Percentiles rank a stretch among this genome's conserved stretches.
Evolutionary conservation across 345 rosid genomes (phyloP).

Genomic region (Turritis glabra): DNA sequence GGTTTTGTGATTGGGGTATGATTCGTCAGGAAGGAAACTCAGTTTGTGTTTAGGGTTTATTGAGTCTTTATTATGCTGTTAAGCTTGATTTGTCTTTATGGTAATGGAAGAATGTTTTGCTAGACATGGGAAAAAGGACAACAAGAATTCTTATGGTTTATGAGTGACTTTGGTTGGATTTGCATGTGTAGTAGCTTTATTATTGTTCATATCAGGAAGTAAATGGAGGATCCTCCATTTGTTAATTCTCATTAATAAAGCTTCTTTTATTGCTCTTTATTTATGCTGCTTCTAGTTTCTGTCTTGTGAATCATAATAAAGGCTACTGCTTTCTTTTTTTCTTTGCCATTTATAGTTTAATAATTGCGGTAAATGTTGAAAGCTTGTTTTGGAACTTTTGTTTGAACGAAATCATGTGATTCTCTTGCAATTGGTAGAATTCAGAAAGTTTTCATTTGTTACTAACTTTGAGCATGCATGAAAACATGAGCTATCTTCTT

Average conservation of each 20-base stretch:
- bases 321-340: neutral
- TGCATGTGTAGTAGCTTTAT: slow-evolving; percentile 8
- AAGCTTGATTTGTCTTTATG: slow-evolving; percentile 6
- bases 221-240: slow-evolving; percentile 23
- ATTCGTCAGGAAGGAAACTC: slow-evolving; percentile 11
- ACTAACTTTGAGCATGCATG: neutral
- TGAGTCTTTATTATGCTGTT: slow-evolving; percentile 6
- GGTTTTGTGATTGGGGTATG: slow-evolving; percentile 19
- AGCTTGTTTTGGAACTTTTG: neutral
- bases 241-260: slow-evolving; percentile 24
- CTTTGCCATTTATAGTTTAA: slow-evolving; percentile 25
- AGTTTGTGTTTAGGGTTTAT: neutral
- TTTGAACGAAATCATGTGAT: neutral
- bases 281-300: slow-evolving; percentile 10
- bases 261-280: neutral
- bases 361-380: slow-evolving; percentile 14
- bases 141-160: slow-evolving; percentile 12
- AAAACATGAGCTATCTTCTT: neutral
- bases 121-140: slow-evolving; percentile 24
- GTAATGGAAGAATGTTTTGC: slow-evolving; percentile 26
- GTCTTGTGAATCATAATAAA: slow-evolving; percentile 19
- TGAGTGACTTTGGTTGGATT: slow-evolving; percentile 23
- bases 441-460: neutral
- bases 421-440: neutral
- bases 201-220: slow-evolving; percentile 31